Conservation (phyloP, 495 filamentous ascomycete genomes). For the Trichocladium antarcticum region DNA sequence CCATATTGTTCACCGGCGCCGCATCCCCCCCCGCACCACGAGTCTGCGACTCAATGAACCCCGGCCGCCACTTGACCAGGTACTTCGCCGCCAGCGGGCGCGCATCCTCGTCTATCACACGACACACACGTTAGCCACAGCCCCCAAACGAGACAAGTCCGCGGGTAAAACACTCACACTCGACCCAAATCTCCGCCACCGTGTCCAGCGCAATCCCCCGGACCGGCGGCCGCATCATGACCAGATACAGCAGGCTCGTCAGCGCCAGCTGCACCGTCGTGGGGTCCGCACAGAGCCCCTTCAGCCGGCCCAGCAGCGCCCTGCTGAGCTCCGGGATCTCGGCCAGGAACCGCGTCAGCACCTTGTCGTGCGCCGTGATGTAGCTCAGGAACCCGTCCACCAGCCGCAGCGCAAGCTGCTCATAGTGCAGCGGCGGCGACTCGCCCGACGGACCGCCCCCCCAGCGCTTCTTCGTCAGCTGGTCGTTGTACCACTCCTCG, state of each 20-base stretch:
- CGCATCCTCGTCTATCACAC: slow-evolving; percentile 36
- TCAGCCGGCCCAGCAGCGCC: slow-evolving; percentile 60
- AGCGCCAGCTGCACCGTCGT: slow-evolving; percentile 48
- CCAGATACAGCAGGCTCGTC: slow-evolving; percentile 53
- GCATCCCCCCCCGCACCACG: slow-evolving; percentile 4
- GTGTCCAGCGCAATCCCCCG: slow-evolving; percentile 70
- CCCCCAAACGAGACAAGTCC: background rate
- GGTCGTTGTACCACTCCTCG: slow-evolving; percentile 97
- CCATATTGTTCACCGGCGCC: background rate
- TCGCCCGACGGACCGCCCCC: slow-evolving; percentile 23
- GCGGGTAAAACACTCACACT: slow-evolving; percentile 43
- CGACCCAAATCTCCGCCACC: slow-evolving; percentile 75
- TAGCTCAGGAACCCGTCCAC: slow-evolving; percentile 83
- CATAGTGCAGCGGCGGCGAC: slow-evolving; percentile 50
- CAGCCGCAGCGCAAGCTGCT: slow-evolving; percentile 65
- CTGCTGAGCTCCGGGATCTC: slow-evolving; percentile 74
- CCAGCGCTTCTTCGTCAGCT: slow-evolving; percentile 42
- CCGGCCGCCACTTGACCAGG: slow-evolving; percentile 42
- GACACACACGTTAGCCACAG: slow-evolving; percentile 11
- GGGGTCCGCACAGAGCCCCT: slow-evolving; percentile 76
- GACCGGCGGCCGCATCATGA: slow-evolving; percentile 76
- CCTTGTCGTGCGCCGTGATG: slow-evolving; percentile 74
- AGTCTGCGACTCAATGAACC: slow-evolving; percentile 35
- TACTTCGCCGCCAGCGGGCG: slow-evolving; percentile 44
- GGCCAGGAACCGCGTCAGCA: slow-evolving; percentile 78